phyloP scores from a whole-genome alignment of 495 filamentous ascomycete genomes.

The Aspergillus baeticus region DNA sequence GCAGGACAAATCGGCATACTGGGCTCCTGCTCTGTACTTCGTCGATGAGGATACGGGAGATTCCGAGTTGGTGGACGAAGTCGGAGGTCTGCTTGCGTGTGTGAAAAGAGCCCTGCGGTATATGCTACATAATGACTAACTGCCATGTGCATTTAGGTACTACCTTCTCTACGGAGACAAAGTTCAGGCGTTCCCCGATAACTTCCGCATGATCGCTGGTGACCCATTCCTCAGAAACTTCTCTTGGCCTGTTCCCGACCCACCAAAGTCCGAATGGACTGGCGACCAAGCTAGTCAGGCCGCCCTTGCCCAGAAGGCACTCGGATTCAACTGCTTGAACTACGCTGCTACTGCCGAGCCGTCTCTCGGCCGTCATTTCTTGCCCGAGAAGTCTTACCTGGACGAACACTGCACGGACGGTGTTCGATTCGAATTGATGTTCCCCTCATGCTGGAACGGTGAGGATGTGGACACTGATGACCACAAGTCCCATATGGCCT shows the following conservation, averaged over 20 bases:
- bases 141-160: slow-evolving; percentile 50
- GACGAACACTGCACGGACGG: slow-evolving; percentile 76
- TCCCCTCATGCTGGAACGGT: slow-evolving; percentile 91
- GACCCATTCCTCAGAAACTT: slow-evolving; percentile 68
- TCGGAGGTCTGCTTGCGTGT: slow-evolving; percentile 59
- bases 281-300: slow-evolving; percentile 57
- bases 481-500: slow-evolving; percentile 74
- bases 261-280: slow-evolving; percentile 70
- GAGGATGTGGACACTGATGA: slow-evolving; percentile 57
- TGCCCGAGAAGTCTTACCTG: slow-evolving; percentile 77
- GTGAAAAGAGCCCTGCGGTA: slow-evolving; percentile 13
- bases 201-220: slow-evolving; percentile 87
- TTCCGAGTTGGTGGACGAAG: slow-evolving; percentile 49
- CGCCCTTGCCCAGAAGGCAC: slow-evolving; percentile 71
- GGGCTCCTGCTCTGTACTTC: slow-evolving; percentile 61
- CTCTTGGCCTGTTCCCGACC: slow-evolving; percentile 65
- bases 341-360: slow-evolving; percentile 60
- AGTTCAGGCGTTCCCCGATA: slow-evolving; percentile 71
- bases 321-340: slow-evolving; percentile 93
- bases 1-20: slow-evolving; percentile 64
- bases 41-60: slow-evolving; percentile 51
- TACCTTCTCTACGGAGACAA: slow-evolving; percentile 67
- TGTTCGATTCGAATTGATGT: slow-evolving; percentile 79
- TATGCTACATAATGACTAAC: neutral
- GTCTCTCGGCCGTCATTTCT: slow-evolving; percentile 72